Conservation (phyloP, 2,329 filamentous ascomycete species). For the Penicillium sp. region DNA sequence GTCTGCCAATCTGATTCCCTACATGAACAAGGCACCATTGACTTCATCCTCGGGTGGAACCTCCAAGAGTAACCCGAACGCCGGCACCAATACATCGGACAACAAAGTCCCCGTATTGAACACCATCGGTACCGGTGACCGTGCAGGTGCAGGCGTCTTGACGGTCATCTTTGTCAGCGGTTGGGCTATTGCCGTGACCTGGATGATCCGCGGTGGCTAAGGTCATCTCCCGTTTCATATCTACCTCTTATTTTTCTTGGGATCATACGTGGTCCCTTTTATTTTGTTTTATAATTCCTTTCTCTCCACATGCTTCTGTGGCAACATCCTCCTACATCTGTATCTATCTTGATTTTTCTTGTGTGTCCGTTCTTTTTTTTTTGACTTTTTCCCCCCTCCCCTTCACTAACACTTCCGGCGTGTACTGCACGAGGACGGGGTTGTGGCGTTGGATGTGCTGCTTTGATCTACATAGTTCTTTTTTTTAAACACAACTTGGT, state of each 20-base stretch:
- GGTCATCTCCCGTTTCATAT: not conserved
- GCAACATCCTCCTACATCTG: constrained; percentile 4
- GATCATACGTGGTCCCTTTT: constrained; percentile 8
- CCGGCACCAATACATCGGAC: constrained; percentile 32
- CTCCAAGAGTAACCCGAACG: constrained; percentile 48
- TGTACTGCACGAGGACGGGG: constrained; percentile 8
- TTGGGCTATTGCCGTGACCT: constrained; percentile 30
- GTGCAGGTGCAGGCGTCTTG: constrained; percentile 37
- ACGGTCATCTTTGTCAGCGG: constrained; percentile 31
- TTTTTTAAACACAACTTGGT: not conserved
- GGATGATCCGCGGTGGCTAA: constrained; percentile 32
- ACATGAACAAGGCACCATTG: constrained; percentile 37
- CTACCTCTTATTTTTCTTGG: constrained; percentile 1
- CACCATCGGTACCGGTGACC: constrained; percentile 35
- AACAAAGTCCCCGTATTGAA: constrained; percentile 10
- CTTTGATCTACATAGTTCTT: not conserved
- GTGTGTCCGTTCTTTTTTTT: not conserved
- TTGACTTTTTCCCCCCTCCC: not conserved
- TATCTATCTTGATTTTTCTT: constrained; percentile 13
- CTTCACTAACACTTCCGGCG: constrained; percentile 3
- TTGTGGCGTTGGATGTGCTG: constrained; percentile 8
- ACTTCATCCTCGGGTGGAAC: constrained; percentile 58
- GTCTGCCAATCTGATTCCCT: constrained; percentile 30
- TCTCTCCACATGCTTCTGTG: constrained; percentile 4
- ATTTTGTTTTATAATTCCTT: constrained; percentile 17